phyloP scores from a whole-genome alignment of 345 rosid species.

The Lumnitzera racemosa region DNA sequence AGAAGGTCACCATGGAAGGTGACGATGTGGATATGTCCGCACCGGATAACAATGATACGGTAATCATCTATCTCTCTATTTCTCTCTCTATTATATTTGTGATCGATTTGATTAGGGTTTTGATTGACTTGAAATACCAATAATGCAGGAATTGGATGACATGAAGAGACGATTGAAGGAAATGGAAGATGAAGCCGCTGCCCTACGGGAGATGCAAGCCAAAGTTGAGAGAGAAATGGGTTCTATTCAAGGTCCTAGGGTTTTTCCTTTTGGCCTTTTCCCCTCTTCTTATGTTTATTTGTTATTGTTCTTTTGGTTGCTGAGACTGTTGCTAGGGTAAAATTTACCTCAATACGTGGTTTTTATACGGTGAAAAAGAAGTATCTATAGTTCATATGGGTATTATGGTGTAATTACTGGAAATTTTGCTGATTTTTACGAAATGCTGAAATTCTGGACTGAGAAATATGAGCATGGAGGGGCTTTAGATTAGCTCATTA shows the following conservation, averaged over 20 bases:
- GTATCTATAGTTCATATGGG: too few relatives aligned
- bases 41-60: conserved; percentile 25
- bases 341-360: too few relatives aligned
- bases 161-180: conserved; percentile 49
- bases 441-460: too few relatives aligned
- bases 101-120: neutral
- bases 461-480: too few relatives aligned
- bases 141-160: conserved; percentile 40
- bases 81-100: neutral
- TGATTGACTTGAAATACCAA: neutral
- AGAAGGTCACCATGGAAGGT: conserved; percentile 4
- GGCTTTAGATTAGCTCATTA: too few relatives aligned
- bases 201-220: conserved; percentile 54
- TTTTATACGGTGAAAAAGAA: too few relatives aligned
- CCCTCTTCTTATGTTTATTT: neutral
- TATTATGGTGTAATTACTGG: too few relatives aligned
- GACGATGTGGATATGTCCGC: conserved; percentile 34
- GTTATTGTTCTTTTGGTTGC: neutral
- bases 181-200: conserved; percentile 56
- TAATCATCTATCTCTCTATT: conserved; percentile 2
- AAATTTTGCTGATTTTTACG: too few relatives aligned
- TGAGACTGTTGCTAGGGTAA: too few relatives aligned
- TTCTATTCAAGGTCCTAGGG: conserved; percentile 41
- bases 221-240: conserved; percentile 51
- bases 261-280: neutral